Evolutionary conservation across 2,329 filamentous ascomycete genomes (phyloP).

Genomic region (Scolecobasidium constrictum): DNA sequence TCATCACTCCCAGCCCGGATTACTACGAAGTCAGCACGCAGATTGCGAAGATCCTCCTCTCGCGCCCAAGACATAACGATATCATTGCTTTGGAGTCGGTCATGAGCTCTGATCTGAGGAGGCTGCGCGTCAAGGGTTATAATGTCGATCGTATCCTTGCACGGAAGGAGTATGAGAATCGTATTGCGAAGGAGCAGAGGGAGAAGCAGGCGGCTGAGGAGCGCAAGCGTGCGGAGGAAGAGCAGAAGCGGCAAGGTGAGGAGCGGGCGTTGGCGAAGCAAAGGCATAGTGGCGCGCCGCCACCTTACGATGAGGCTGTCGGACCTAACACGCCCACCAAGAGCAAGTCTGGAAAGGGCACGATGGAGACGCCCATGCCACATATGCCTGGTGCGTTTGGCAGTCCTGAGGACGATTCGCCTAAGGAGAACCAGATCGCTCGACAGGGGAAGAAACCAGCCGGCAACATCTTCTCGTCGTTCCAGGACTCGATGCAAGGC

Average conservation of each 20-base stretch:
- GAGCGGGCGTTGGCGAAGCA: neutral
- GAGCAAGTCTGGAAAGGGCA: neutral
- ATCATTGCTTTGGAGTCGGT: constrained; percentile 87
- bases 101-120: constrained; percentile 70
- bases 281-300: neutral
- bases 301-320: neutral
- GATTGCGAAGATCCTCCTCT: constrained; percentile 69
- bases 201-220: constrained; percentile 59
- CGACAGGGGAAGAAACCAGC: neutral
- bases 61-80: constrained; percentile 76
- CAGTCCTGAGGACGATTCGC: constrained; percentile 20
- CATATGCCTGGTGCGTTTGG: constrained; percentile 25
- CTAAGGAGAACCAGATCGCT: neutral
- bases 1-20: constrained; percentile 65
- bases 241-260: constrained; percentile 33
- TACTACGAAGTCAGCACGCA: constrained; percentile 89
- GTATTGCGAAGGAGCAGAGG: constrained; percentile 74
- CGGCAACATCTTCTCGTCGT: neutral
- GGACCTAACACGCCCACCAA: neutral
- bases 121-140: constrained; percentile 79
- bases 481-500: constrained; percentile 3
- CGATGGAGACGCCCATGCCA: neutral
- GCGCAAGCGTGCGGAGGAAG: constrained; percentile 54
- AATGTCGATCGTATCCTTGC: constrained; percentile 92
- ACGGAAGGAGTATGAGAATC: constrained; percentile 75